A percentile compares a stretch with the other conserved stretches of the same genome.
Evolutionary conservation across 805 yeast species (phyloP).

Genomic region (Suhomyces canberraensis): DNA sequence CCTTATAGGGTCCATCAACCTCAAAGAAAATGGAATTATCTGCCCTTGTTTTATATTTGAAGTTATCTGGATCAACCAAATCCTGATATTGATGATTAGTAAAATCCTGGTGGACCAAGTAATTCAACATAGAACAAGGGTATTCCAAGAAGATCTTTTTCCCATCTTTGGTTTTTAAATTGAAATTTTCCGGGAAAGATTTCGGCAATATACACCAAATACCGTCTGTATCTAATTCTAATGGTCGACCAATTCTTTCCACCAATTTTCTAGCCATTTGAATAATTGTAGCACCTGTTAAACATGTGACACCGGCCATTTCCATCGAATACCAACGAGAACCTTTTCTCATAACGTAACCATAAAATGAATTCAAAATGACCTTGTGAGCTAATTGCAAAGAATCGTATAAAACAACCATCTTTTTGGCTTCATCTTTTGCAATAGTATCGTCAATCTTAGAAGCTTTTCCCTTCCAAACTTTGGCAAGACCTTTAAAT

Average conservation of each 20-base stretch:
- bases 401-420: conserved; percentile 91
- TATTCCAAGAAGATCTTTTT: conserved; percentile 75
- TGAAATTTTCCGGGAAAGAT: conserved; percentile 87
- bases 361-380: conserved; percentile 93
- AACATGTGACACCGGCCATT: conserved; percentile 99
- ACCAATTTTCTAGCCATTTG: conserved; percentile 94
- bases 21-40: conserved; percentile 97
- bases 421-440: conserved; percentile 87
- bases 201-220: conserved; percentile 97
- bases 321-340: conserved; percentile 99
- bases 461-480: conserved; percentile 81
- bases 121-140: conserved; percentile 95
- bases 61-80: conserved; percentile 62
- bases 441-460: conserved; percentile 57
- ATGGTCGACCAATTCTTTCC: conserved; percentile 89
- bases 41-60: conserved; percentile 70
- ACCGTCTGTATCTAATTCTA: conserved; percentile 98
- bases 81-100: conserved; percentile 95
- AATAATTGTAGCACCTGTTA: conserved; percentile 96
- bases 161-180: conserved; percentile 70
- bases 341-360: conserved; percentile 98
- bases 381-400: conserved; percentile 96
- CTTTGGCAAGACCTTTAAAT: conserved; percentile 88
- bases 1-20: conserved; percentile 97
- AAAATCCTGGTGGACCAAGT: conserved; percentile 83